These are phyloP conservation scores for Gymnopilus junonius DNA, from an alignment of 768 basidiomycete genomes.

Conservation along the genomic window DNA sequence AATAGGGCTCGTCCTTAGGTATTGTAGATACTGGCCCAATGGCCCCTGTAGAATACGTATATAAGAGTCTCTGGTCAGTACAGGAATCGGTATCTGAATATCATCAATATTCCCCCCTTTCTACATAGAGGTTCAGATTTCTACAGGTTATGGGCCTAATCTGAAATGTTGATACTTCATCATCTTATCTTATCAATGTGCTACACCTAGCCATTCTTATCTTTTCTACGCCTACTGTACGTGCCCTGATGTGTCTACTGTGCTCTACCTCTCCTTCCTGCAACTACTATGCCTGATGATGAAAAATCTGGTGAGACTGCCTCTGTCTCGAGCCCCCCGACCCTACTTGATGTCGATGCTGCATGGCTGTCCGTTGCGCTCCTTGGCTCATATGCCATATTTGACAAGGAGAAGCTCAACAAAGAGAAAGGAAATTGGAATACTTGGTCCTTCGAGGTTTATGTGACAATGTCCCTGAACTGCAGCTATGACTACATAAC, in stretches of 20 bases:
- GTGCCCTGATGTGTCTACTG: neutral
- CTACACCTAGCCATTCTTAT: neutral
- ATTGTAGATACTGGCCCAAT: too few relatives aligned
- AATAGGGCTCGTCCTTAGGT: too few relatives aligned
- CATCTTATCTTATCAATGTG: neutral
- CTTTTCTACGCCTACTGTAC: neutral
- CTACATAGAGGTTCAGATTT: neutral
- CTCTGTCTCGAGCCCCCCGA: neutral
- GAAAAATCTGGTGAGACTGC: neutral
- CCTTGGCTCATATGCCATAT: neutral
- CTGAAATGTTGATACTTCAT: neutral
- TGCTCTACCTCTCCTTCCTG: neutral
- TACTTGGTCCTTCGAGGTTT: neutral
- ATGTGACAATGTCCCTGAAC: neutral
- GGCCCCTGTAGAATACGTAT: too few relatives aligned
- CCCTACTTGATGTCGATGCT: too few relatives aligned
- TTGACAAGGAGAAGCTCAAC: neutral
- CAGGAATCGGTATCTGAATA: too few relatives aligned
- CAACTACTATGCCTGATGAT: neutral
- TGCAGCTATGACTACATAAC: neutral
- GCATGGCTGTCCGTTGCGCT: too few relatives aligned
- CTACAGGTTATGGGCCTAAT: constrained; percentile 24
- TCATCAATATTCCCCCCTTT: too few relatives aligned
- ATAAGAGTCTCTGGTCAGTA: too few relatives aligned
- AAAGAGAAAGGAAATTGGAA: neutral